Evolutionary conservation across 768 basidiomycete species (phyloP).

Genomic region (Mycena albidolilacea): DNA sequence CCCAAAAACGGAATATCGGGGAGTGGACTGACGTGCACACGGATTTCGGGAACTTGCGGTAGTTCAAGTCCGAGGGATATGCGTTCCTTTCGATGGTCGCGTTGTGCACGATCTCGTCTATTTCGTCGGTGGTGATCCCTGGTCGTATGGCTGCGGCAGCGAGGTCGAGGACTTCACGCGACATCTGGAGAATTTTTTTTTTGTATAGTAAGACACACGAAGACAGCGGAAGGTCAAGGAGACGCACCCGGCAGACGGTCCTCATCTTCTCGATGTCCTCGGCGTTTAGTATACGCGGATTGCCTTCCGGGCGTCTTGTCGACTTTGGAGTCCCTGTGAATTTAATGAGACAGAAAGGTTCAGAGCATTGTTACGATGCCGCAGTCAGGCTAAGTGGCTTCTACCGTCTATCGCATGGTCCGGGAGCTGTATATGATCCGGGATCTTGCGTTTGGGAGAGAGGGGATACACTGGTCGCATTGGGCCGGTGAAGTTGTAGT

Average conservation of each 20-base stretch:
- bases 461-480: conserved; percentile 92
- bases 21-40: conserved; percentile 86
- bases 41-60: conserved; percentile 93
- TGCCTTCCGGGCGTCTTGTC: conserved; percentile 71
- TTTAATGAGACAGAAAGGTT: conserved; percentile 2
- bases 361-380: conserved; percentile 20
- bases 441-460: conserved; percentile 81
- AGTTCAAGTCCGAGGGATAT: conserved; percentile 96
- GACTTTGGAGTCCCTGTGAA: conserved; percentile 69
- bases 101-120: conserved; percentile 94
- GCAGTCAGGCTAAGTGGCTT: conserved; percentile 6
- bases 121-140: conserved; percentile 96
- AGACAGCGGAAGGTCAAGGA: background rate
- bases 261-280: conserved; percentile 95
- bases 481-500: conserved; percentile 83
- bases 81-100: conserved; percentile 91
- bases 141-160: conserved; percentile 89
- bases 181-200: conserved; percentile 66
- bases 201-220: background rate
- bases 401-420: conserved; percentile 84
- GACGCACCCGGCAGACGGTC: conserved; percentile 83
- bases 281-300: conserved; percentile 73
- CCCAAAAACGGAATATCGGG: conserved; percentile 5
- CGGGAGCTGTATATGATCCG: conserved; percentile 86
- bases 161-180: conserved; percentile 93